Conservation (phyloP, 2,329 filamentous ascomycete species). For the Sporothrix luriei region DNA sequence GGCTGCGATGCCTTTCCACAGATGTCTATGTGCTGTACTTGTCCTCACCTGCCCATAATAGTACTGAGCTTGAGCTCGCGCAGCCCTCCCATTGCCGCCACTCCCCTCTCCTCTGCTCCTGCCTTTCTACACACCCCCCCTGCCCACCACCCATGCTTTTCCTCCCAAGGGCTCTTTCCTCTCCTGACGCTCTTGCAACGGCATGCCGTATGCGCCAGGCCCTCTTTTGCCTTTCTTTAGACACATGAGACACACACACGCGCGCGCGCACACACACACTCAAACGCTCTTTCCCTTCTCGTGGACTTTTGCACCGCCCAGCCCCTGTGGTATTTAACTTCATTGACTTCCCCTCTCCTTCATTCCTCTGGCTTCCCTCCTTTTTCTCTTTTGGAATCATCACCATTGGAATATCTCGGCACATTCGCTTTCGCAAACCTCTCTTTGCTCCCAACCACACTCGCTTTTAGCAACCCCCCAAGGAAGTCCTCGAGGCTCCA, state of each 20-base stretch:
- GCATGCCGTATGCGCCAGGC: conserved; percentile 22
- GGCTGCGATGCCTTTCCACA: not conserved
- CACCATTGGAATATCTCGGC: conserved; percentile 38
- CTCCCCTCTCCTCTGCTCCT: conserved; percentile 15
- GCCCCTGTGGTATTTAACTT: conserved; percentile 34
- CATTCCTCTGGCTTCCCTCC: conserved; percentile 34
- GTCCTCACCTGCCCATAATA: not conserved
- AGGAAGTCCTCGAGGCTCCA: conserved; percentile 76
- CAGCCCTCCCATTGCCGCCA: not conserved
- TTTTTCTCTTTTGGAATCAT: conserved; percentile 21
- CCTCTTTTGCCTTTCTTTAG: conserved; percentile 13
- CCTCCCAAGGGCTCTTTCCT: conserved; percentile 25
- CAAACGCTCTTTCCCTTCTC: conserved; percentile 24
- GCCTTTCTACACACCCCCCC: conserved; percentile 3
- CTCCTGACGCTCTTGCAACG: conserved; percentile 25
- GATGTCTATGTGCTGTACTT: conserved; percentile 7
- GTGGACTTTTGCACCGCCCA: conserved; percentile 29
- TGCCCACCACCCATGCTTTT: conserved; percentile 8
- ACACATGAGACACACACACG: conserved; percentile 18
- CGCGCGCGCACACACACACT: conserved; percentile 13
- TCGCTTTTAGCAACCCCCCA: conserved; percentile 53
- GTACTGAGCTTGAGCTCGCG: not conserved
- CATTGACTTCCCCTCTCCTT: conserved; percentile 31
- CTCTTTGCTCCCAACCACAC: conserved; percentile 46
- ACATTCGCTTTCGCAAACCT: conserved; percentile 45